A percentile compares a stretch with the other conserved stretches of the same genome.
Evolutionary conservation across 2,329 filamentous ascomycete species (phyloP).

Genomic region (Sclerotinia nivalis): DNA sequence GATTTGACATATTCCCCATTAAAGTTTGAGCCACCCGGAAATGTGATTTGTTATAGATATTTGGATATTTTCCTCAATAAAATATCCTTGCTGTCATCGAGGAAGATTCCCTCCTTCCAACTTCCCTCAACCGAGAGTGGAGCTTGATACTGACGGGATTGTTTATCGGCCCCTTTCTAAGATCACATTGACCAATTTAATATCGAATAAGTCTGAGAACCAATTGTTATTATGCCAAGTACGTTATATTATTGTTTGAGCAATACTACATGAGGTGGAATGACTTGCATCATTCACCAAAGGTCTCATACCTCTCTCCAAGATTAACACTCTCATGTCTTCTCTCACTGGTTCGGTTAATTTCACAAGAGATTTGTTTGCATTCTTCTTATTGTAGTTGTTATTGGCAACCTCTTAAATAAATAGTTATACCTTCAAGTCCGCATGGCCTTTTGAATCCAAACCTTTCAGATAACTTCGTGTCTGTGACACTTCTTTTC

Average conservation of each 20-base stretch:
- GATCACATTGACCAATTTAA: conserved; percentile 9
- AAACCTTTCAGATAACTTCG: background rate
- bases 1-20: background rate
- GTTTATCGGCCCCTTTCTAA: conserved; percentile 5
- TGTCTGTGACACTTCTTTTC: conserved; percentile 10
- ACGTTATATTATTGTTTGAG: background rate
- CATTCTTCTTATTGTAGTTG: background rate
- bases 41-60: background rate
- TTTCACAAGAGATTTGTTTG: background rate
- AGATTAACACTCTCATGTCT: background rate
- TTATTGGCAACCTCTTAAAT: background rate
- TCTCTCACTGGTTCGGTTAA: conserved; percentile 10
- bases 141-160: background rate
- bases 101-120: background rate
- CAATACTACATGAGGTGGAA: conserved; percentile 11
- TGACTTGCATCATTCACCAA: conserved; percentile 18
- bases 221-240: background rate
- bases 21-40: background rate
- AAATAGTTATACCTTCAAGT: background rate
- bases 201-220: background rate
- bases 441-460: background rate
- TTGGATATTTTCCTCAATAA: background rate
- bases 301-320: background rate
- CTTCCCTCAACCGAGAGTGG: background rate
- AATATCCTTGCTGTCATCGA: background rate